These are phyloP conservation scores for Umbilicus rupestris DNA, from an alignment of 164 flowering plant genomes.

Conservation along the genomic window DNA sequence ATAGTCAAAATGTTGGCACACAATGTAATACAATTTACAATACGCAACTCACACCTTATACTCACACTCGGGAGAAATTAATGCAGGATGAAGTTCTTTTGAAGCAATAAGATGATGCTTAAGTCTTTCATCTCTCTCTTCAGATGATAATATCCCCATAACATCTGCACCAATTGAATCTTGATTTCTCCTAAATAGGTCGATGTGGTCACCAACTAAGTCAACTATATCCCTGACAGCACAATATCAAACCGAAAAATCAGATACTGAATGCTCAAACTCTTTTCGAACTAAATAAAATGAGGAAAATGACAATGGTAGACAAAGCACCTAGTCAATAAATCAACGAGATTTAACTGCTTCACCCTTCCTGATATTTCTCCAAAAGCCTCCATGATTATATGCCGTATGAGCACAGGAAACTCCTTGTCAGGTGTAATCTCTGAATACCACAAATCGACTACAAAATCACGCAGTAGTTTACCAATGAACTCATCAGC, in stretches of 20 bases:
- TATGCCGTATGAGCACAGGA: slow-evolving; percentile 58
- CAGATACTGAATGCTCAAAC: background rate
- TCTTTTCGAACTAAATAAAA: background rate
- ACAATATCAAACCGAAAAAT: slow-evolving; percentile 7
- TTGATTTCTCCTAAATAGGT: slow-evolving; percentile 84
- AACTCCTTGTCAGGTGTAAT: slow-evolving; percentile 85
- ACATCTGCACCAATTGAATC: slow-evolving; percentile 80
- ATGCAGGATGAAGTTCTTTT: slow-evolving; percentile 93
- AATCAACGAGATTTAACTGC: slow-evolving; percentile 81
- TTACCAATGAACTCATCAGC: slow-evolving; percentile 57
- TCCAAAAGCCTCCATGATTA: slow-evolving; percentile 73
- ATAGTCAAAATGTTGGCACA: background rate
- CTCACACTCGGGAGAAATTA: slow-evolving; percentile 93
- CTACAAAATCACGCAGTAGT: slow-evolving; percentile 71
- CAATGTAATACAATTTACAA: slow-evolving; percentile 18
- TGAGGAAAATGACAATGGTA: background rate
- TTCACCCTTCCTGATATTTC: slow-evolving; percentile 77
- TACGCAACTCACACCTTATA: slow-evolving; percentile 86
- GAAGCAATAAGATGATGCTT: slow-evolving; percentile 79
- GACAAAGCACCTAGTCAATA: slow-evolving; percentile 66
- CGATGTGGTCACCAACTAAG: slow-evolving; percentile 75
- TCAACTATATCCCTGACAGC: slow-evolving; percentile 77
- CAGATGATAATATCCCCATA: slow-evolving; percentile 76
- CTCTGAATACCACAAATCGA: slow-evolving; percentile 81
- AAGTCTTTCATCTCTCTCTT: slow-evolving; percentile 92